Conservation (phyloP, 257 asterid genomes). For the Solanum chiquidenum region DNA sequence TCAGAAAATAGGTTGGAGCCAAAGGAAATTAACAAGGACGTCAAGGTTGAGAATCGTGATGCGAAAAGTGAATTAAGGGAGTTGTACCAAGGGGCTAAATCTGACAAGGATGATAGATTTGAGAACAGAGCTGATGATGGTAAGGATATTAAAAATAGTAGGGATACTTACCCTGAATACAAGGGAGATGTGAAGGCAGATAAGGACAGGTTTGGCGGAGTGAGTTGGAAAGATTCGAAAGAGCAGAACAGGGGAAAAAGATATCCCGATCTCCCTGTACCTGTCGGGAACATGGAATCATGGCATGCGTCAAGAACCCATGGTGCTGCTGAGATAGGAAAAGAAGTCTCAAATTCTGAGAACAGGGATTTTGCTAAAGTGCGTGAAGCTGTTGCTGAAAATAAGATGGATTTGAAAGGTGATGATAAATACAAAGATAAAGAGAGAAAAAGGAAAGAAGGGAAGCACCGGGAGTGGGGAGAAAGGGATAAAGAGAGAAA, state of each 20-base stretch:
- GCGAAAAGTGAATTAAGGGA: slow-evolving; percentile 53
- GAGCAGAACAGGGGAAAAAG: slow-evolving; percentile 52
- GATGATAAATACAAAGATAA: slow-evolving; percentile 76
- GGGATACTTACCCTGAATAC: slow-evolving; percentile 50
- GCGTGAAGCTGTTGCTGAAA: slow-evolving; percentile 75
- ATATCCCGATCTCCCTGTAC: slow-evolving; percentile 35
- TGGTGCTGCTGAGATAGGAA: slow-evolving; percentile 42
- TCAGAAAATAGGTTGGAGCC: slow-evolving; percentile 53
- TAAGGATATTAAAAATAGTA: slow-evolving; percentile 55
- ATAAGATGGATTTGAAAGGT: slow-evolving; percentile 63
- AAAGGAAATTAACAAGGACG: slow-evolving; percentile 52
- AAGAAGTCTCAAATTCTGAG: slow-evolving; percentile 46
- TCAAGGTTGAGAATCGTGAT: slow-evolving; percentile 55
- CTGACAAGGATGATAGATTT: slow-evolving; percentile 41
- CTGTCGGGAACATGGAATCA: slow-evolving; percentile 39
- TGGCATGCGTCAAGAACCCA: slow-evolving; percentile 54
- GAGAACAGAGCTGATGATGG: slow-evolving; percentile 48
- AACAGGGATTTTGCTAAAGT: slow-evolving; percentile 50
- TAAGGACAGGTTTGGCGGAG: slow-evolving; percentile 50
- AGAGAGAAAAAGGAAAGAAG: slow-evolving; percentile 89
- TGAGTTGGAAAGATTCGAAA: slow-evolving; percentile 56
- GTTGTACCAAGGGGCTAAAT: slow-evolving; percentile 40
- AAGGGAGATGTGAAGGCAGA: slow-evolving; percentile 52
- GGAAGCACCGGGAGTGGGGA: slow-evolving; percentile 84
- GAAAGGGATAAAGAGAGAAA: slow-evolving; percentile 82